Base-by-base conservation (phyloP, 2,329 filamentous ascomycete species). In the Pyrenochaeta sp. region DNA sequence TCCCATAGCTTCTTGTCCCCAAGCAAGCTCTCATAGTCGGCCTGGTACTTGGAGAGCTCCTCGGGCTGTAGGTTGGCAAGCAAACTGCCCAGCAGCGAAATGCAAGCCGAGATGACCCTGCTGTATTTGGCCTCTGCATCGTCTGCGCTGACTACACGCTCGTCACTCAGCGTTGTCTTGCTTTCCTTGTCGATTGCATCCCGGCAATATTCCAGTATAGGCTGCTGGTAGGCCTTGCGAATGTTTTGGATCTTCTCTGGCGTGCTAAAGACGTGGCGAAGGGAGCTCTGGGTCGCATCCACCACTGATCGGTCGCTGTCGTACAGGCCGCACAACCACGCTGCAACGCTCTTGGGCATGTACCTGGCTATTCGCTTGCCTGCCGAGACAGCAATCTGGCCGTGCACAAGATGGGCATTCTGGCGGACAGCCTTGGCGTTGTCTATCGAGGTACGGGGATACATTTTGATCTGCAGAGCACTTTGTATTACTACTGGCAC, bases 311-410 rank as follows among this genome's bases (percentile, higher is more conserved):
- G 87, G 70, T 99, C 94, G 61, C 86, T 89, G 74, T 99, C 95
- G 71, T 92, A 96, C 1, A 90, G 85, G 1, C 94, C 95, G 7
- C 91, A 90, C 11, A 98, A 83, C 95, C 96, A 99, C n/a, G 91
- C 84, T 9, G 90, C 92, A 40, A 96, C 87, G 31, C 96, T 82
- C 54, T 85, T 87, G 11, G 91, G 87, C 57, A 99, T 82, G 64
- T 89, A 83, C 59, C 86, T 90, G 58, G 91, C 92, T 78, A 97
- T 91, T 56, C 92, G 87, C 80, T 95, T 96, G 43, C 92, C 90
- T 47, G 81, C 81, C 23, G 82, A 79, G 7, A 77, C 76, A 37
- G 84, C 82, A 32, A 89, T 79, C 20, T 81, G 78, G 27, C 87
- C 87, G 67, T 96, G 92, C 20, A 96, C 74, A 10, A 78, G 81